phyloP scores from a whole-genome alignment of 2,329 filamentous ascomycete species.

The Mariannaea sp. region DNA sequence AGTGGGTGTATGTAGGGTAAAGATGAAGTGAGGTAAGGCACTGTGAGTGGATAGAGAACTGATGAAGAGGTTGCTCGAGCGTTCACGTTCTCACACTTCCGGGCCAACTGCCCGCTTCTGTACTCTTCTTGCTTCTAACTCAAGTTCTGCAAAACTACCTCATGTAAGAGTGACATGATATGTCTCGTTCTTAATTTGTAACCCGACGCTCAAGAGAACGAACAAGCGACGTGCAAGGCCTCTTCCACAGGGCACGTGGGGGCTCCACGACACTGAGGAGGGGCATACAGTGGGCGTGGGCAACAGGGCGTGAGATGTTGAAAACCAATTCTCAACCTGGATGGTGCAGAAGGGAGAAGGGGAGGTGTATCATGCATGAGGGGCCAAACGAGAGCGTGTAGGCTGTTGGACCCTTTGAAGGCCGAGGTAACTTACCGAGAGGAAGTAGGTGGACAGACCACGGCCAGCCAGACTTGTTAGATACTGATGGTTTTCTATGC shows the following conservation, averaged over 20 bases:
- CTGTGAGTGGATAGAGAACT: not conserved
- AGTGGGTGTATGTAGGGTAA: conserved; percentile 13
- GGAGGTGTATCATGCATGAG: conserved; percentile 10
- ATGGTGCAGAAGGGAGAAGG: conserved; percentile 17
- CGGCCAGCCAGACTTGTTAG: conserved; percentile 6
- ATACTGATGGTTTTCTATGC: conserved; percentile 7
- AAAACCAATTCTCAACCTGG: conserved; percentile 11
- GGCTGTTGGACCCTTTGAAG: conserved; percentile 9
- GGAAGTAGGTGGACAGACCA: conserved; percentile 14
- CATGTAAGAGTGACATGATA: conserved; percentile 35
- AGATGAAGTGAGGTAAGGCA: conserved; percentile 5
- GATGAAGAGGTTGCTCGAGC: not conserved
- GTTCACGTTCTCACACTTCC: conserved; percentile 2
- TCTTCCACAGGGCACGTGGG: conserved; percentile 36
- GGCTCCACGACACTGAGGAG: conserved; percentile 21
- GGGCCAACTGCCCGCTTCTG: conserved; percentile 11
- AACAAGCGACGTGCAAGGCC: conserved; percentile 21
- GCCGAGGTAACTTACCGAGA: conserved; percentile 27
- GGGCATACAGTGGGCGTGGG: conserved; percentile 16
- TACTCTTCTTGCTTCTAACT: conserved; percentile 14
- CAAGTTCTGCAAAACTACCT: not conserved
- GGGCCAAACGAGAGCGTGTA: conserved; percentile 10
- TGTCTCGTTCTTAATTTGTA: conserved; percentile 26
- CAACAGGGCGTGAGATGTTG: conserved; percentile 18
- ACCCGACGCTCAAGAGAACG: conserved; percentile 27